Percentiles rank a stretch among this genome's conserved stretches.
phyloP scores from a whole-genome alignment of 495 filamentous ascomycete genomes.

The Annulohypoxylon stygium region DNA sequence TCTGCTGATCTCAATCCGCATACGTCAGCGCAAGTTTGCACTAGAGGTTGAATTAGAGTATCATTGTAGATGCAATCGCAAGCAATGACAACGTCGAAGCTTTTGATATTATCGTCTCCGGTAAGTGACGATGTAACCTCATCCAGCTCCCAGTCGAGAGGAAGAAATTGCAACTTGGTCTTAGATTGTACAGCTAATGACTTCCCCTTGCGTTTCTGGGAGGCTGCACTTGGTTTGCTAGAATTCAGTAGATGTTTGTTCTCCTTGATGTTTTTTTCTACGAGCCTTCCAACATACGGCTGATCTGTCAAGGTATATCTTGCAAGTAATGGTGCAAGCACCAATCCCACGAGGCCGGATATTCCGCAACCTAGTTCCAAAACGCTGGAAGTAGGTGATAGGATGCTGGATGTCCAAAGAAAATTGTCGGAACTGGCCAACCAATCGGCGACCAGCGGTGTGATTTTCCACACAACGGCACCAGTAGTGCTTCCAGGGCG shows the following conservation, averaged over 20 bases:
- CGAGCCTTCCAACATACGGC: constrained; percentile 79
- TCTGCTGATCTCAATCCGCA: constrained; percentile 68
- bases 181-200: constrained; percentile 23
- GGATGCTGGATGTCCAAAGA: constrained; percentile 70
- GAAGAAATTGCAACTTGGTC: constrained; percentile 59
- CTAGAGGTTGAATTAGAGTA: constrained; percentile 81
- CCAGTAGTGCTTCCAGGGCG: constrained; percentile 90
- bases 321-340: constrained; percentile 70
- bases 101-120: constrained; percentile 38
- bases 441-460: constrained; percentile 88
- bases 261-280: constrained; percentile 78
- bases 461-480: constrained; percentile 88
- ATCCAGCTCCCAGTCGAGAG: constrained; percentile 80
- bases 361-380: constrained; percentile 92
- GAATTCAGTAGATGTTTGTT: constrained; percentile 58
- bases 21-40: constrained; percentile 84
- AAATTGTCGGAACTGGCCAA: constrained; percentile 72
- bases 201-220: constrained; percentile 46
- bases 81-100: constrained; percentile 76
- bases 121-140: constrained; percentile 57
- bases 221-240: constrained; percentile 5
- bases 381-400: constrained; percentile 68
- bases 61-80: constrained; percentile 96
- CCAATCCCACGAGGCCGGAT: constrained; percentile 77
- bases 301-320: constrained; percentile 90